These are phyloP conservation scores for Chlorella sp. DNA, from an alignment of 139 green algal species.

Conservation along the genomic window DNA sequence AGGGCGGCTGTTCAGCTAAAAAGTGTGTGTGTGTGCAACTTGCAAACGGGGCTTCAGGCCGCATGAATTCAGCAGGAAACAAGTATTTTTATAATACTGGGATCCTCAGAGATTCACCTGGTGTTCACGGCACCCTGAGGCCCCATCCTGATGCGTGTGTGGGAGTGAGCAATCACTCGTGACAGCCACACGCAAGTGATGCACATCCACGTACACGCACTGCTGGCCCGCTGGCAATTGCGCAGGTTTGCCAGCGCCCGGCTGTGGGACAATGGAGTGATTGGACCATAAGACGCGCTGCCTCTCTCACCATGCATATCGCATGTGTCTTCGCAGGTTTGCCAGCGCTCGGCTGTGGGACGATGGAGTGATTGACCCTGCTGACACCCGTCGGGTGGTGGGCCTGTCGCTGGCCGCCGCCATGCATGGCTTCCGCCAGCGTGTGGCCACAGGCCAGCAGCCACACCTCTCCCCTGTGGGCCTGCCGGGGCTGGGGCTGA, in stretches of 20 bases:
- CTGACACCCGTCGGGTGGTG: conserved; percentile 74
- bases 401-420: conserved; percentile 64
- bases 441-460: neutral
- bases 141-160: too few species aligned
- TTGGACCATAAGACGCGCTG: neutral
- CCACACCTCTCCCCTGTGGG: neutral
- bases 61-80: too few species aligned
- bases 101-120: too few species aligned
- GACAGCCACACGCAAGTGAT: too few species aligned
- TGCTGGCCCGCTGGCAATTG: too few species aligned
- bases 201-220: too few species aligned
- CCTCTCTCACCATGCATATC: neutral
- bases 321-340: conserved; percentile 30
- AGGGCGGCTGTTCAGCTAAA: neutral
- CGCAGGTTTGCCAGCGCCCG: neutral
- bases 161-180: too few species aligned
- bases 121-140: neutral
- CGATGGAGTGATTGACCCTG: conserved; percentile 87
- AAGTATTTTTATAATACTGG: too few species aligned
- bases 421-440: conserved; percentile 7
- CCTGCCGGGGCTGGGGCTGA: neutral
- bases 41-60: too few species aligned
- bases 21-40: too few species aligned
- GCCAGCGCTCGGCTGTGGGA: conserved; percentile 86
- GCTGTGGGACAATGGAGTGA: neutral